Percentiles rank a stretch among this genome's conserved stretches.
phyloP scores from a whole-genome alignment of 306 rosid genomes.

The Vicia sativa region DNA sequence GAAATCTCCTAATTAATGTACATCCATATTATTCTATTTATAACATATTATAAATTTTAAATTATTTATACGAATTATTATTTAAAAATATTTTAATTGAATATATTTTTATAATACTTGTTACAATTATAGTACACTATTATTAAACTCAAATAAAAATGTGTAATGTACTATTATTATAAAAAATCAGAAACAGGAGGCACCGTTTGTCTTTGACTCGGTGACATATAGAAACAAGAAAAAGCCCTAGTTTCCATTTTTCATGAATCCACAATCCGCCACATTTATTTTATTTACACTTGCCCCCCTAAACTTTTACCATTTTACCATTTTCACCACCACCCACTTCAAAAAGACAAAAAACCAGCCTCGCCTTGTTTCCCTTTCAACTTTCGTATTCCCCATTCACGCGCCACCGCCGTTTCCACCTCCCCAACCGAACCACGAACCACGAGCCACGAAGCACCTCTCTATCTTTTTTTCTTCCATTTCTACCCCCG shows the following conservation, averaged over 20 bases:
- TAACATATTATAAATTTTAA: too few species aligned
- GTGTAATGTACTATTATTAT: too few species aligned
- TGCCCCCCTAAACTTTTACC: not conserved
- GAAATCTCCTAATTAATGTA: too few species aligned
- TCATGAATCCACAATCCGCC: too few species aligned
- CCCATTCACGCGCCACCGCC: slow-evolving; percentile 37
- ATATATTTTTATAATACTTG: too few species aligned
- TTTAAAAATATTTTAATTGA: too few species aligned
- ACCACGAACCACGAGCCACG: not conserved
- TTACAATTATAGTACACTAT: too few species aligned
- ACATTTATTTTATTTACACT: not conserved
- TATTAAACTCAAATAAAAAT: too few species aligned
- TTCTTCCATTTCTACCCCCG: slow-evolving; percentile 19
- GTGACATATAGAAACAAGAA: not conserved
- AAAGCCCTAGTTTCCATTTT: slow-evolving; percentile 13
- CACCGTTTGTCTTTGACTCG: slow-evolving; percentile 34
- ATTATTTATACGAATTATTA: too few species aligned
- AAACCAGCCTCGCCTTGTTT: slow-evolving; percentile 23
- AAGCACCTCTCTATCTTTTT: not conserved
- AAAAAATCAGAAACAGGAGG: slow-evolving; percentile 22
- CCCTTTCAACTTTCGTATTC: slow-evolving; percentile 11
- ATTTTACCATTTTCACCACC: slow-evolving; percentile 22
- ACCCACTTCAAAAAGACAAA: slow-evolving; percentile 33
- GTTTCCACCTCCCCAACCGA: slow-evolving; percentile 22
- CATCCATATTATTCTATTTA: too few species aligned